These are phyloP conservation scores for Podochytrium sp. DNA, from an alignment of 192 early-diverging fungal genomes.

Conservation along the genomic window DNA sequence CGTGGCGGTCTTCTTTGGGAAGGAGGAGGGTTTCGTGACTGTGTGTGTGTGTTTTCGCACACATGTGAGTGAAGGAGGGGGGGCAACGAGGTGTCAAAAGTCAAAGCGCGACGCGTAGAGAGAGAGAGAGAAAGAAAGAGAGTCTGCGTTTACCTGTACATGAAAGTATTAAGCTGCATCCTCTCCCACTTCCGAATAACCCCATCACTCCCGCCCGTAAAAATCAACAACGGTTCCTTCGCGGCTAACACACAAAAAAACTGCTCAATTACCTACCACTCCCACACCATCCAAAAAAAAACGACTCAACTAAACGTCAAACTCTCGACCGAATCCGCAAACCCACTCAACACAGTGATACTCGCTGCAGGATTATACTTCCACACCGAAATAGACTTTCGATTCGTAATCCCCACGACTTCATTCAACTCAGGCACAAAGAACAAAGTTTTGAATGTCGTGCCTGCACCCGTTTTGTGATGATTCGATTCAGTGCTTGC, in stretches of 20 bases:
- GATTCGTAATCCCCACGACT: conserved; percentile 53
- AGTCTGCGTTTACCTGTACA: conserved; percentile 54
- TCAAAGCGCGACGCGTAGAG: too few relatives aligned
- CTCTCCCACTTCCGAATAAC: conserved; percentile 64
- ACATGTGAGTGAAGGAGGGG: too few relatives aligned
- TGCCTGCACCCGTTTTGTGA: conserved; percentile 32
- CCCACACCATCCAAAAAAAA: conserved; percentile 18
- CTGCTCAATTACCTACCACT: neutral
- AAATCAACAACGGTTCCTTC: conserved; percentile 64
- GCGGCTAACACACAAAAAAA: conserved; percentile 36
- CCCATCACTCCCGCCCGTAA: conserved; percentile 60
- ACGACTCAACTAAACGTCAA: conserved; percentile 51
- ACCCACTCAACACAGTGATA: conserved; percentile 54
- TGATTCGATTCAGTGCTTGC: conserved; percentile 46
- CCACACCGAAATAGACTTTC: conserved; percentile 54
- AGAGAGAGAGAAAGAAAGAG: neutral
- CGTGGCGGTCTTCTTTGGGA: conserved; percentile 54
- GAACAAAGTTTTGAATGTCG: conserved; percentile 50
- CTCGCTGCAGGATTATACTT: conserved; percentile 56
- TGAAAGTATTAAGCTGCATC: conserved; percentile 64
- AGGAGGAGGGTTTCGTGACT: conserved; percentile 51
- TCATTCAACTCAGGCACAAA: conserved; percentile 58
- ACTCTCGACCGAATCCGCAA: conserved; percentile 59
- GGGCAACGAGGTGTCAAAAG: too few relatives aligned
- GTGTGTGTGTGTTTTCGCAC: neutral